Base-by-base conservation (phyloP, 495 filamentous ascomycete species). In the Amphirosellinia nigrospora region DNA sequence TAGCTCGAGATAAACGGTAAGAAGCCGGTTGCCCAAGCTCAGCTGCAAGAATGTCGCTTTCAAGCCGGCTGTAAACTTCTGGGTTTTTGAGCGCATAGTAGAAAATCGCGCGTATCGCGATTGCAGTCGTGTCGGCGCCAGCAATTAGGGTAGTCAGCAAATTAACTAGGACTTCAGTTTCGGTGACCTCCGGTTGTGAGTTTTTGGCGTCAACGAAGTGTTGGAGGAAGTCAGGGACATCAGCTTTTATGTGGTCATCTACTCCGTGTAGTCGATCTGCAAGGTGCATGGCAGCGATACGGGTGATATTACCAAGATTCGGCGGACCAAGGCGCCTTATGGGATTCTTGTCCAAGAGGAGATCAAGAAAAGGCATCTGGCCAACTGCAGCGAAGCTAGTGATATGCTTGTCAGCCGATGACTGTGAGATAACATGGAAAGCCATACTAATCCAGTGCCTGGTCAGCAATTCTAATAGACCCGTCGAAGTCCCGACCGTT, bases 161-260 rank as follows among this genome's bases (percentile, higher is more conserved):
- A 48, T 48, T 48, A 10, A 48, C 45, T 3, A 48, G 45, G 2
- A 48, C 7, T 21, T 48, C 45, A 9, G n/a, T 48, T 23, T 48
- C 45, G 45, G 45, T 48, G n/a, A 48, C 45, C 23, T 48, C 45
- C 7, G 45, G 45, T 8, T 10, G n/a, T 48, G 45, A 48, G 45
- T 21, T 48, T 10, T 48, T 48, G 19, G 45, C 45, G 23, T 48
- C 45, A 48, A 48, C n/a, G 45, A 48, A 48, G 45, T 48, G n/a
- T n/a, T 48, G 45, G 11, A 48, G 45, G 45, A 48, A 48, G 85
- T 1, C 82, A 75, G 45, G 79, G 71, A 13, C 69, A 56, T 23
- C 72, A 75, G 16, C 76, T 65, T 48, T 59, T 53, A 23, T 21
- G n/a, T 21, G 6, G n/a, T 15, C 16, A 41, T 48, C 23, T 10